These are phyloP conservation scores for Lichenothelia convexa DNA, from an alignment of 495 filamentous ascomycete genomes.

Conservation along the genomic window DNA sequence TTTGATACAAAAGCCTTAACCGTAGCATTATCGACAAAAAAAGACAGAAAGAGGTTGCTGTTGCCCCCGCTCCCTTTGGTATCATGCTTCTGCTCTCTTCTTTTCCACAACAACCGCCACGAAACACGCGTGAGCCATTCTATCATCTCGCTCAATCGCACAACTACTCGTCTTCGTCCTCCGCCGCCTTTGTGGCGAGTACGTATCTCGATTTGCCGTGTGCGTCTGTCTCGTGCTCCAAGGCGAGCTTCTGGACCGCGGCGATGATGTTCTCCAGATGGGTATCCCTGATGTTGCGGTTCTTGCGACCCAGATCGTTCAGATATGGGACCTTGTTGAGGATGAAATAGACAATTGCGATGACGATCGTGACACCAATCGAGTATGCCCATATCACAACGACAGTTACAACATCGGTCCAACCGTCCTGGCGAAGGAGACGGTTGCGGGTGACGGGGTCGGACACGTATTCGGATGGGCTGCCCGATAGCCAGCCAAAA, in stretches of 20 bases:
- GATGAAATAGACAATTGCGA: conserved; percentile 60
- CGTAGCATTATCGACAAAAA: too few relatives aligned
- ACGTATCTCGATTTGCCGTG: conserved; percentile 40
- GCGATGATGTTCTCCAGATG: conserved; percentile 67
- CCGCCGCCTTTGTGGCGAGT: conserved; percentile 40
- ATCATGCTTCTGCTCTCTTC: too few relatives aligned
- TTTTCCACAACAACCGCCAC: too few relatives aligned
- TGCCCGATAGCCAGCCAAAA: conserved; percentile 49
- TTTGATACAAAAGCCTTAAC: too few relatives aligned
- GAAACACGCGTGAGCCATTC: too few relatives aligned
- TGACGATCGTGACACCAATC: conserved; percentile 58
- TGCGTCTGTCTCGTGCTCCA: conserved; percentile 45
- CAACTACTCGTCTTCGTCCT: conserved; percentile 55
- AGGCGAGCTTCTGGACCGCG: conserved; percentile 54
- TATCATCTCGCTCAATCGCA: too few relatives aligned
- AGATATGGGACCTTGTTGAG: conserved; percentile 49
- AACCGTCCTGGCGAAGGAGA: conserved; percentile 37
- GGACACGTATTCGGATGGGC: conserved; percentile 21
- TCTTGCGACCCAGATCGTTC: conserved; percentile 64
- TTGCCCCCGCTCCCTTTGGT: too few relatives aligned
- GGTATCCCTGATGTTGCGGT: conserved; percentile 52
- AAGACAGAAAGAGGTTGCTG: too few relatives aligned
- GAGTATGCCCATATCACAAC: conserved; percentile 65
- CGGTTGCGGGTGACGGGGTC: conserved; percentile 26
- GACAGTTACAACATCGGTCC: conserved; percentile 57